Percentiles rank a stretch among this genome's conserved stretches.
Evolutionary conservation across 306 rosid species (phyloP).

Genomic region (Cucurbita ficifolia): DNA sequence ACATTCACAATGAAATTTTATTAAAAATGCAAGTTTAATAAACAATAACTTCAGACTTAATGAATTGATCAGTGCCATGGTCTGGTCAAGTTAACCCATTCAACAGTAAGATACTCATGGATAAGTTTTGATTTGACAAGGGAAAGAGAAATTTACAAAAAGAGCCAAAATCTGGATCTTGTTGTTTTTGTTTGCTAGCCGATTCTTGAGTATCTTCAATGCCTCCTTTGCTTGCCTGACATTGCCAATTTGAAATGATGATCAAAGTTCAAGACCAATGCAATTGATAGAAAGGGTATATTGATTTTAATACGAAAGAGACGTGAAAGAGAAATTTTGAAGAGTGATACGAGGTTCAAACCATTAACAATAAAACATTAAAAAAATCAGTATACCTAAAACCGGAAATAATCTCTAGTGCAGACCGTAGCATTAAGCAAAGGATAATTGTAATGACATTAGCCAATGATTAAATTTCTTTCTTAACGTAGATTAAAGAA

Average conservation of each 20-base stretch:
- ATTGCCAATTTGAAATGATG: constrained; percentile 13
- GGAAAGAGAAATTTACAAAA: constrained; percentile 51
- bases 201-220: constrained; percentile 81
- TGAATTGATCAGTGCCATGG: neutral
- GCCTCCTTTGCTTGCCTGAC: constrained; percentile 97
- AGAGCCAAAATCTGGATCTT: constrained; percentile 83
- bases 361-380: neutral
- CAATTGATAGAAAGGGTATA: neutral
- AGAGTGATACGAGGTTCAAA: neutral
- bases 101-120: neutral
- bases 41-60: neutral
- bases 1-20: neutral
- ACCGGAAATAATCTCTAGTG: neutral
- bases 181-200: constrained; percentile 58
- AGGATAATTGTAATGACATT: neutral
- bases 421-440: neutral
- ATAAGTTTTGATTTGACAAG: neutral
- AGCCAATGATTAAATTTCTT: neutral
- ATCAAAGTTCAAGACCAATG: neutral
- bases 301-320: neutral
- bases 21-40: neutral
- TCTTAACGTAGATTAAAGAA: neutral
- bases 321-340: neutral
- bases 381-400: neutral
- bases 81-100: neutral